phyloP scores from a whole-genome alignment of 345 rosid species.

The Populus nigra region DNA sequence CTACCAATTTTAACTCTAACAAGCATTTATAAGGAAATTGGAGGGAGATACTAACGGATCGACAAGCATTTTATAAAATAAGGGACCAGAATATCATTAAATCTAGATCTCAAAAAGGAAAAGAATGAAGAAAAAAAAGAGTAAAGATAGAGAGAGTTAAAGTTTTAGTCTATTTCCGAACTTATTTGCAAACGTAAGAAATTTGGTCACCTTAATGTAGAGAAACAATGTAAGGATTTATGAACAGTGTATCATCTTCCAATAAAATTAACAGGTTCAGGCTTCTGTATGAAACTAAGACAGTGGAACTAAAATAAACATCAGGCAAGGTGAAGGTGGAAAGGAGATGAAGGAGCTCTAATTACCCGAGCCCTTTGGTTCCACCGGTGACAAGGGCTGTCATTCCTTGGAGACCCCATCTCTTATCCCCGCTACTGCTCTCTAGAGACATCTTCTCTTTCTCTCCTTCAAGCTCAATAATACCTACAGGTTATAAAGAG shows the following conservation, averaged over 20 bases:
- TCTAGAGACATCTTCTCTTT: background rate
- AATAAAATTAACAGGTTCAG: background rate
- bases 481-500: too few relatives aligned
- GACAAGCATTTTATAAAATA: too few relatives aligned
- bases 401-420: slow-evolving; percentile 1
- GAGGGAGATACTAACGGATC: too few relatives aligned
- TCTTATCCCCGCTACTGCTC: background rate
- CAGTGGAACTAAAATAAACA: background rate
- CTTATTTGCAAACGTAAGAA: background rate
- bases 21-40: too few relatives aligned
- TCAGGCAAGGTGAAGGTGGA: background rate
- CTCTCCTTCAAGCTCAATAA: background rate
- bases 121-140: too few relatives aligned
- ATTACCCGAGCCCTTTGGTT: slow-evolving; percentile 1
- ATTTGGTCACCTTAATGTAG: background rate
- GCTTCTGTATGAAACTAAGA: background rate
- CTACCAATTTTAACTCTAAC: too few relatives aligned
- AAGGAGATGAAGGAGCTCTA: background rate
- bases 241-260: background rate
- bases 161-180: too few relatives aligned
- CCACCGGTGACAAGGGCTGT: background rate
- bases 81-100: too few relatives aligned
- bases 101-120: too few relatives aligned
- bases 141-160: too few relatives aligned
- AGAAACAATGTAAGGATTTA: too few relatives aligned